Evolutionary conservation across 164 flowering plant genomes (phyloP).

Genomic region (Paratinospora sagittata): DNA sequence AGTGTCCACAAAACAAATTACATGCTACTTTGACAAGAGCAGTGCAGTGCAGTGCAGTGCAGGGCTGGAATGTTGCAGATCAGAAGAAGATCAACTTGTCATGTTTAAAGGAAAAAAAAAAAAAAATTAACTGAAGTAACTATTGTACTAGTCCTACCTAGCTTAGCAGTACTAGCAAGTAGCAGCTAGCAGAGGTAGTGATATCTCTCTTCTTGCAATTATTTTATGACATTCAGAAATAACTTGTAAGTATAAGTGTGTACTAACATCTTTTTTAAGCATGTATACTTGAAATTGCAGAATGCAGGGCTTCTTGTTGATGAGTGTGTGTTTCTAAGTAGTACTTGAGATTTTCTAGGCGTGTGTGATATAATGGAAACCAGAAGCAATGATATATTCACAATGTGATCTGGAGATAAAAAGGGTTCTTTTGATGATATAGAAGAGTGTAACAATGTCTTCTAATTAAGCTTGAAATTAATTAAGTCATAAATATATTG

Average conservation of each 20-base stretch:
- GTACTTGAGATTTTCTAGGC: constrained; percentile 3
- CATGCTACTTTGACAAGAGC: neutral
- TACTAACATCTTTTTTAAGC: neutral
- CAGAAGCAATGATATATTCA: neutral
- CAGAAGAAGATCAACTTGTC: constrained; percentile 3
- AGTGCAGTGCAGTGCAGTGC: neutral
- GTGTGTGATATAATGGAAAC: neutral
- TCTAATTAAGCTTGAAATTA: too few relatives aligned
- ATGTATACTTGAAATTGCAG: too few relatives aligned
- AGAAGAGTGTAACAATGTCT: too few relatives aligned
- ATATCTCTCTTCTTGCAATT: neutral
- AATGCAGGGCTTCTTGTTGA: neutral
- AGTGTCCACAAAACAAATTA: neutral
- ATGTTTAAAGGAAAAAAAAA: constrained; percentile 6
- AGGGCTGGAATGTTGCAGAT: neutral
- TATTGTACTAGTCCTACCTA: neutral
- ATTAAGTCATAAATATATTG: too few relatives aligned
- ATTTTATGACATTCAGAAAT: neutral
- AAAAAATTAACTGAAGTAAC: neutral
- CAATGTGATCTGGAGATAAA: neutral
- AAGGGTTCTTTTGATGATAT: too few relatives aligned
- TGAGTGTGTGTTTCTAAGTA: neutral
- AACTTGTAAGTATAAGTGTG: neutral
- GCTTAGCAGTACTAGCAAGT: neutral
- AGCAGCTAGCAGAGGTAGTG: neutral